Evolutionary conservation across 352 stramenopile genomes (phyloP), one percentile per base, ranked within the genome.

Genomic region (Phytophthora constricta): DNA sequence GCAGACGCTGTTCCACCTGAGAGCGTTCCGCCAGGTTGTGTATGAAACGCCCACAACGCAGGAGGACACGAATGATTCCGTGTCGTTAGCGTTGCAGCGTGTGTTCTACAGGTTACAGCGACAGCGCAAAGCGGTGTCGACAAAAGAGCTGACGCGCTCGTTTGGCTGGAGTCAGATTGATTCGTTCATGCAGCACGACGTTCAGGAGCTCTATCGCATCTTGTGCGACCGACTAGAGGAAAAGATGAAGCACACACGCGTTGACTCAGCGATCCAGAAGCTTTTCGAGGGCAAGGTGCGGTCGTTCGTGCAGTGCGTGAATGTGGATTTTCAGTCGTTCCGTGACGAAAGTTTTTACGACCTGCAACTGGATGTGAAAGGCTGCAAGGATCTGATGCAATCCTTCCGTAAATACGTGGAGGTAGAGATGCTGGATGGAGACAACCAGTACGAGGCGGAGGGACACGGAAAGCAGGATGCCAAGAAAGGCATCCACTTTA

Each of bases 371-470:
- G 91, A 97, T 48, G 93, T 98, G 23, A 98, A 98, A 72, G 92
- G 91, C 42, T 97, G 87, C 57, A 85, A 76, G 9, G 87, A 94
- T 62, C 81, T 98, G 19, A 89, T 97, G 63, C 87, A 89, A 23
- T 96, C 89, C 4, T 97, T 98, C 55, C 80, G 80, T 26, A 97
- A 97, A 70, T 98, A 98, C 46, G 88, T 98, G 34, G 89, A 96
- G 62, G 88, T 95, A 17, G 95, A 98, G 62, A 86, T 97, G 77
- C 77, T 98, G 20, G 79, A 98, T 22, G 93, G 92, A 19, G 95
- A 98, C 41, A 98, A 98, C 69, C 92, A 98, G 76, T 98, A 98
- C 76, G 91, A 96, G 34, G 86, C 90, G 0, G 91, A 96, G 58
- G 90, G 80, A 13, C 80, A 90, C 45, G 90, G 92, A 5, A 97